Base-by-base conservation (phyloP, 1,284 basidiomycete genomes). In the Marasmius oreades region DNA sequence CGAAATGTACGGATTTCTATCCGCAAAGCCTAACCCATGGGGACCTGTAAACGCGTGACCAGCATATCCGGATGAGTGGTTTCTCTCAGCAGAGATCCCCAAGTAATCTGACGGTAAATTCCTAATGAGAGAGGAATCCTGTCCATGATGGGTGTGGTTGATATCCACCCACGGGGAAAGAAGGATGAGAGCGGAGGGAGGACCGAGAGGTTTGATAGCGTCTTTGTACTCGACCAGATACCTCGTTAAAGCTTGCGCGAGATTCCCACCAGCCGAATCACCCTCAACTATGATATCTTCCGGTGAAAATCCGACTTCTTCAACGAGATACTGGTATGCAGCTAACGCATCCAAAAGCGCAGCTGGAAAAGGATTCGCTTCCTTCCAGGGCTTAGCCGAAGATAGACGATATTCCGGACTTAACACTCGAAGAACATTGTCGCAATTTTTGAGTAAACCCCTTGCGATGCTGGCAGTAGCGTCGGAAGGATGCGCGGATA, bases 271-370 rank as follows among this genome's bases (percentile, higher is more conserved):
- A 45, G 53, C 33, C 14, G 22, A 20, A n/a, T 33, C 26, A 24
- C 88, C 89, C 14, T 74, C 76, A 18, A 93, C 53, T 48, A 87
- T 73, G 61, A 92, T 84, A 63, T 88, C 76, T 8, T 73, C 67
- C 6, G 82, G 77, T 1, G 74, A 63, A 59, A 85, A 79, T 0
- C 78, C 77, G 24, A 81, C 70, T 1, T 64, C 67, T 45, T 78
- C 69, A 33, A 86, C 75, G 7, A 88, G 77, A 63, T 87, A 84
- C 53, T 76, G 70, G 65, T 87, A 88, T 0, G 80, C 82, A 1
- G 83, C 77, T 14, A 88, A 71, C 0, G 80, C 81, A 61, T 88
- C 86, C 4, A 88, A 65, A 1, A 88, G 72, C 16, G 84, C 84
- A 0, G 84, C 69, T 0, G 87, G 86, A 74, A 87, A 87, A 0